These are phyloP conservation scores for Dipteronia sinensis DNA, from an alignment of 345 rosid genomes.

Conservation along the genomic window DNA sequence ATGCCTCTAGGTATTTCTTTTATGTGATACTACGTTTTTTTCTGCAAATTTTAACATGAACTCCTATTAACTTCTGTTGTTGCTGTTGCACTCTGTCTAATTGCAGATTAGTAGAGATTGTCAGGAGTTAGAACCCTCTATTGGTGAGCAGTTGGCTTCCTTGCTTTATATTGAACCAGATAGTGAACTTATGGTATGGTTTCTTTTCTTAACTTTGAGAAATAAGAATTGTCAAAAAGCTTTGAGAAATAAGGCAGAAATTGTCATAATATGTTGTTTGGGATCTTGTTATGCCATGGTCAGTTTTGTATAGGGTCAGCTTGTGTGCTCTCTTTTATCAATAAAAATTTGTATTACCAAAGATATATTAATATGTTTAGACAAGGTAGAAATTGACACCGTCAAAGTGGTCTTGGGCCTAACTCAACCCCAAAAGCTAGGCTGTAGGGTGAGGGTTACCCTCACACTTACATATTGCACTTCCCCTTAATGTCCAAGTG, in stretches of 20 bases:
- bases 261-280: neutral
- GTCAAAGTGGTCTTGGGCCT: too few relatives aligned
- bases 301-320: neutral
- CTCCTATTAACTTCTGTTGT: conserved; percentile 19
- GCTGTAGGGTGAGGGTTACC: too few relatives aligned
- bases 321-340: neutral
- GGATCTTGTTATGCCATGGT: neutral
- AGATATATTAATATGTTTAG: neutral
- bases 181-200: conserved; percentile 94
- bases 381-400: neutral
- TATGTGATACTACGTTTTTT: conserved; percentile 2
- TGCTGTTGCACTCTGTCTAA: conserved; percentile 23
- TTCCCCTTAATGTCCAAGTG: too few relatives aligned
- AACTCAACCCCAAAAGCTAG: too few relatives aligned
- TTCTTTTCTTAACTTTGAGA: conserved; percentile 12
- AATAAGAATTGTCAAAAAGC: too few relatives aligned
- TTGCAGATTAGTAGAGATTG: conserved; percentile 98
- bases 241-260: neutral
- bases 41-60: conserved; percentile 7
- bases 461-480: too few relatives aligned
- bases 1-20: conserved; percentile 3
- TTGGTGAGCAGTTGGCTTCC: conserved; percentile 94
- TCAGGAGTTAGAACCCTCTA: conserved; percentile 90
- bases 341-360: neutral
- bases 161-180: conserved; percentile 96